Base-by-base conservation (phyloP, 2,329 filamentous ascomycete species). In the Blastomyces emzantsi region DNA sequence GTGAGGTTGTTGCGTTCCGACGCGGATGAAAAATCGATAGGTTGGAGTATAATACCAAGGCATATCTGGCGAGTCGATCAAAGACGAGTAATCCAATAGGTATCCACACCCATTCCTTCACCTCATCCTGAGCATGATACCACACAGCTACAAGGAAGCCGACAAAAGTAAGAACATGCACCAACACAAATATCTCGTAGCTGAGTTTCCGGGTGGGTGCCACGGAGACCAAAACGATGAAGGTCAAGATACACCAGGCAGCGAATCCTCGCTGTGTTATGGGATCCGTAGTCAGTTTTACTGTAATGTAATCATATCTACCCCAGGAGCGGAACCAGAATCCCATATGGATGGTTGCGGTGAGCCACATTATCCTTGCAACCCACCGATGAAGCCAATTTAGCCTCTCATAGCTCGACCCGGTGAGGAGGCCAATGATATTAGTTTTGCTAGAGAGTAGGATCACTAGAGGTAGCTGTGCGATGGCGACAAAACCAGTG, bases 391-490 rank as follows among this genome's bases (percentile, higher is more conserved):
- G 81, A 41, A 81, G 73, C 80, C 79, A 82, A 67, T 82, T 82
- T 47, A 83, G 72, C 3, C 79, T 74, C 66, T 81, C 80, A 66
- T 83, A 81, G 51, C 77, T 78, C 60, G 78, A 75, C 1, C 80
- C 81, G 0, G 76, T 78, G 19, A 82, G 65, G 19, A 77, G 69
- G 9, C 78, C 80, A 65, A 83, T 77, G 52, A 85, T 75, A 67
- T 84, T 85, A 64, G 81, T 79, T 71, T 83, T 83, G 11, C 81
- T 81, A 0, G 82, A 78, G 45, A 85, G 77, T 13, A 85, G 73
- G 67, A 84, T 81, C 61, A 85, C 75, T n/a, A 85, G 71, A 1
- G 83, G 83, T 2, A 85, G 67, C 67, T 85, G 83, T 11, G 77
- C 75, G 57, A 84, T 74, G 15, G 81, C 77, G 54, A 85, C 76